Conservation (phyloP, 1,284 basidiomycete genomes). For the Malassezia cuniculi region DNA sequence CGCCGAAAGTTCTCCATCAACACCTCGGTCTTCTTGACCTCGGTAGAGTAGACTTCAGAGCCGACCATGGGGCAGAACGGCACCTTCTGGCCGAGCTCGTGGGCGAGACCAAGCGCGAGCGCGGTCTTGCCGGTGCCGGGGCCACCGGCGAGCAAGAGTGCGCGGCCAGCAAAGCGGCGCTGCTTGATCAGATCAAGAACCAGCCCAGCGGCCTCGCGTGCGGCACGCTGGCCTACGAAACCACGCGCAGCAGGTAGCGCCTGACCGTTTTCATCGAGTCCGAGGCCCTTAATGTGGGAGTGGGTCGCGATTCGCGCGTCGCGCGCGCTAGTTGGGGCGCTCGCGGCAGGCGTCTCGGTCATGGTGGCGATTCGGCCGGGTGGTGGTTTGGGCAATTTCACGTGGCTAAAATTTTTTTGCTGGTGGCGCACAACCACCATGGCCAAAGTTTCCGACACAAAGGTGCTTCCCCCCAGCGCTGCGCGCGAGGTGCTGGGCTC, state of each 20-base stretch:
- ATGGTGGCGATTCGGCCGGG: neutral
- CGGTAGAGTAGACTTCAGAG: constrained; percentile 86
- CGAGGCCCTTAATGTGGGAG: constrained; percentile 90
- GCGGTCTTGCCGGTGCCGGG: constrained; percentile 93
- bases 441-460: constrained; percentile 12
- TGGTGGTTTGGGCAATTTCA: neutral
- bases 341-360: constrained; percentile 4
- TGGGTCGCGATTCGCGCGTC: constrained; percentile 63
- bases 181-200: constrained; percentile 80
- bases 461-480: constrained; percentile 27
- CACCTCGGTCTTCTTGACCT: constrained; percentile 98
- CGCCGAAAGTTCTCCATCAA: constrained; percentile 87
- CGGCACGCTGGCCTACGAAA: constrained; percentile 78
- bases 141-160: constrained; percentile 71
- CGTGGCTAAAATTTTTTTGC: constrained; percentile 9
- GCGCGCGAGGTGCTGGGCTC: constrained; percentile 43
- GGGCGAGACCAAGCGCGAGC: constrained; percentile 78
- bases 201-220: constrained; percentile 86
- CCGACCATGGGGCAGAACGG: constrained; percentile 99
- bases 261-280: constrained; percentile 69
- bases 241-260: constrained; percentile 60
- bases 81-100: constrained; percentile 84
- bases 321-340: constrained; percentile 14
- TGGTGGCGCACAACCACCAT: constrained; percentile 1
- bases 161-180: constrained; percentile 80